A percentile compares a stretch with the other conserved stretches of the same genome.
These are phyloP conservation scores for Colletotrichum sp. DNA, from an alignment of 2,329 filamentous ascomycete genomes.

Conservation along the genomic window DNA sequence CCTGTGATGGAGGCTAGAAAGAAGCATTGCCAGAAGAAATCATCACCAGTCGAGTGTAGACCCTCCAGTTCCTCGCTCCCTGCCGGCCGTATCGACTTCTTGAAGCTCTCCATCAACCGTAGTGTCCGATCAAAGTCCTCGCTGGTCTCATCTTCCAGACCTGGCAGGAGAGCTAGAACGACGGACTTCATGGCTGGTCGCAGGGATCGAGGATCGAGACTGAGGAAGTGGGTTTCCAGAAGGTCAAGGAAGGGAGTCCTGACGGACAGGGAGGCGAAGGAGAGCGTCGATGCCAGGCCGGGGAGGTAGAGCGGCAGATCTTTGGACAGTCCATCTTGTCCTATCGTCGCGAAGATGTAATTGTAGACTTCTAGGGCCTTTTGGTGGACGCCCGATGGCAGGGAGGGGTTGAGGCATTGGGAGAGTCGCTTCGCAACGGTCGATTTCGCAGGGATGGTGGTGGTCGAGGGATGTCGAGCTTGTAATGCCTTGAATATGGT, in stretches of 20 bases:
- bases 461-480: constrained; percentile 75
- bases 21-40: constrained; percentile 98
- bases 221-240: constrained; percentile 80
- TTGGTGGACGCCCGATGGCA: constrained; percentile 96
- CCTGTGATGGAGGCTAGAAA: constrained; percentile 94
- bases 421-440: constrained; percentile 88
- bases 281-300: constrained; percentile 85
- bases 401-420: constrained; percentile 90
- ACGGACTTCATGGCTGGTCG: constrained; percentile 90
- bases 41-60: constrained; percentile 69
- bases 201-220: constrained; percentile 72
- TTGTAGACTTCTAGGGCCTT: constrained; percentile 94
- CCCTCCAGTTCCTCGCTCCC: constrained; percentile 55
- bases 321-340: constrained; percentile 77
- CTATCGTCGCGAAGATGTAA: constrained; percentile 87
- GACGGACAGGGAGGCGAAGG: constrained; percentile 92
- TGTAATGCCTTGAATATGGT: constrained; percentile 75
- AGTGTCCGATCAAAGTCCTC: constrained; percentile 95
- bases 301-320: constrained; percentile 90
- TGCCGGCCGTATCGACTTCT: constrained; percentile 65
- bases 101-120: constrained; percentile 78
- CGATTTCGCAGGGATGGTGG: constrained; percentile 80
- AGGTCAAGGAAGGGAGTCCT: constrained; percentile 85
- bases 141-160: constrained; percentile 93
- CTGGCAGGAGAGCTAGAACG: constrained; percentile 86